Conservation (phyloP, 768 basidiomycete species). For the Lactarius sp. region DNA sequence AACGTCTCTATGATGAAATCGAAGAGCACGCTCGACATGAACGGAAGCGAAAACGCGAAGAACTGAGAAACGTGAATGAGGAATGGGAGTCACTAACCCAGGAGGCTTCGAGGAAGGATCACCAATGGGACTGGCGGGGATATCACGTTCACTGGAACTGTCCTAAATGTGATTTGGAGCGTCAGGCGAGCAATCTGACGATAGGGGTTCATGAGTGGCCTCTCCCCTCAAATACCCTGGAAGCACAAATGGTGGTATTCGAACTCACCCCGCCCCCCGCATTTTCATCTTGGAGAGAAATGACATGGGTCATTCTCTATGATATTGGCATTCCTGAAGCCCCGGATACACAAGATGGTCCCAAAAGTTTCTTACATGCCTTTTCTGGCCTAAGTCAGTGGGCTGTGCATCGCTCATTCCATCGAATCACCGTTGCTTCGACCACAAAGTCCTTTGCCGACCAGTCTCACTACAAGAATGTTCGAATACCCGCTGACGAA, state of each 20-base stretch:
- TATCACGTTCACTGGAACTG: background rate
- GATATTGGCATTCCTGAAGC: constrained; percentile 4
- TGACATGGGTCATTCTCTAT: constrained; percentile 9
- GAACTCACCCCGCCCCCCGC: constrained; percentile 7
- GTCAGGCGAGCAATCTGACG: background rate
- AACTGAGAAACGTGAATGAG: background rate
- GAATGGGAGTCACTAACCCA: background rate
- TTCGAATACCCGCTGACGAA: constrained; percentile 4
- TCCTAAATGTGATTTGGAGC: background rate
- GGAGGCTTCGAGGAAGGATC: background rate
- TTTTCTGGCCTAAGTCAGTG: constrained; percentile 9
- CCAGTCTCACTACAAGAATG: constrained; percentile 3
- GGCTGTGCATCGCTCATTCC: background rate
- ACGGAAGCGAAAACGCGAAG: background rate
- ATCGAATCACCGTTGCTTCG: constrained; percentile 13
- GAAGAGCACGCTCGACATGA: background rate
- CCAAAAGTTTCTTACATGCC: background rate
- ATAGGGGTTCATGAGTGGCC: constrained; percentile 20
- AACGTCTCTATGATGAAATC: constrained; percentile 2
- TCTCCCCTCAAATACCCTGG: background rate
- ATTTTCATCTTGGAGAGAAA: constrained; percentile 18
- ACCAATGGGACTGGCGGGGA: background rate
- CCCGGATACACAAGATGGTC: background rate
- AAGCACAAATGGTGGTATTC: constrained; percentile 10
- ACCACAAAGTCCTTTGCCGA: constrained; percentile 6